Evolutionary conservation across 2,329 filamentous ascomycete genomes (phyloP).

Genomic region (Cladosporium sp.): DNA sequence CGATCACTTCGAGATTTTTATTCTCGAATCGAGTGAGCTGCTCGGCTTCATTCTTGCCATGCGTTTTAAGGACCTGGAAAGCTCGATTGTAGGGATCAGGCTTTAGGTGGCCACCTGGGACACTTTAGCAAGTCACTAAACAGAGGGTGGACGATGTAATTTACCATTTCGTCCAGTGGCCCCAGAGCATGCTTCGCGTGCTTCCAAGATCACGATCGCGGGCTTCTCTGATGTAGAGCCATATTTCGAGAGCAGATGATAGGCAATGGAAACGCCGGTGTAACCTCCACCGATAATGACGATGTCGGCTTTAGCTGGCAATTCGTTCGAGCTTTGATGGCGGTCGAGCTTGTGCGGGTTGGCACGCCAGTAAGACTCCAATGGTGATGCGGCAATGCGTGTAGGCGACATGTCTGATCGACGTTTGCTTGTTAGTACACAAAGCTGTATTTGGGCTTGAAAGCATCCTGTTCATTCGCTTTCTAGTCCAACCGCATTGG

Average conservation of each 20-base stretch:
- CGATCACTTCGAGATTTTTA: conserved; percentile 26
- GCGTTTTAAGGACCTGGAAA: conserved; percentile 19
- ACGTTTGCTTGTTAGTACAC: too few species aligned
- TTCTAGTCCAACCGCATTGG: too few species aligned
- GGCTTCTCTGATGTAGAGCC: conserved; percentile 29
- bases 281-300: conserved; percentile 69
- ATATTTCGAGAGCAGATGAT: conserved; percentile 24
- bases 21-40: conserved; percentile 27
- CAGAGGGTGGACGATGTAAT: background rate
- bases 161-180: conserved; percentile 62
- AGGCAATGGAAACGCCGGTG: conserved; percentile 48
- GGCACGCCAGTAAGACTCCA: conserved; percentile 40
- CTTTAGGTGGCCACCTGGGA: conserved; percentile 30
- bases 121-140: background rate
- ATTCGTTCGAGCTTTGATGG: conserved; percentile 58
- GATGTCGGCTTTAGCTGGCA: conserved; percentile 59
- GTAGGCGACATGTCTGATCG: too few species aligned
- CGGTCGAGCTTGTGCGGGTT: conserved; percentile 41
- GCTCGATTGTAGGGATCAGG: conserved; percentile 31
- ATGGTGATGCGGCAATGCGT: background rate
- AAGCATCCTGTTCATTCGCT: too few species aligned
- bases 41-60: conserved; percentile 25
- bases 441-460: too few species aligned
- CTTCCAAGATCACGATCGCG: conserved; percentile 64
- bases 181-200: conserved; percentile 69